These are phyloP conservation scores for Coleophoma cylindrospora DNA, from an alignment of 2,329 filamentous ascomycete genomes.

Conservation along the genomic window DNA sequence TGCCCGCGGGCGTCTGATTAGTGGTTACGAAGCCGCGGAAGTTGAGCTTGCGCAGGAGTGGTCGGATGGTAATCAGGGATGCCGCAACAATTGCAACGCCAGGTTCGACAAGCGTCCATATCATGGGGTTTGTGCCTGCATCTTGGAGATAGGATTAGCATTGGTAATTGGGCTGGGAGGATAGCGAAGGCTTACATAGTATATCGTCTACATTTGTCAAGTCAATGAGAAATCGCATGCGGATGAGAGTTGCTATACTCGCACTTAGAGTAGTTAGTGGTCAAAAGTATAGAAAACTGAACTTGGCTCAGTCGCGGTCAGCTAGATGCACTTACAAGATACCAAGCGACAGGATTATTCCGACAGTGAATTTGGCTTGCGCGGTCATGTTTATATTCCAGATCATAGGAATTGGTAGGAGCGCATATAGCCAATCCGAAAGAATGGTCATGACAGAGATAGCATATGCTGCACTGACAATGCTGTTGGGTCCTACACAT, in stretches of 20 bases:
- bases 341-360: conserved; percentile 11
- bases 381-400: conserved; percentile 34
- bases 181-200: conserved; percentile 3
- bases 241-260: conserved; percentile 48
- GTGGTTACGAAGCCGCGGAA: conserved; percentile 6
- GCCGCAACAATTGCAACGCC: conserved; percentile 50
- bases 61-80: conserved; percentile 48
- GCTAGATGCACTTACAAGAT: conserved; percentile 8
- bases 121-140: conserved; percentile 45
- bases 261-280: conserved; percentile 32
- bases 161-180: neutral
- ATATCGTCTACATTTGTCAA: conserved; percentile 6
- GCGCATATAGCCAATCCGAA: conserved; percentile 41
- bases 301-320: too few relatives aligned
- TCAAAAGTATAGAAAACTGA: neutral
- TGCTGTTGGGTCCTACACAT: conserved; percentile 4
- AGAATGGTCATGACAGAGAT: conserved; percentile 40
- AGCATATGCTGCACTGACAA: conserved; percentile 14
- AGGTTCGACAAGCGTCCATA: conserved; percentile 53
- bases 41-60: conserved; percentile 36
- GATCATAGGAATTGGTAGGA: conserved; percentile 36
- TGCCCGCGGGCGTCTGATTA: too few relatives aligned
- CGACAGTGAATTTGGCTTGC: conserved; percentile 32
- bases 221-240: conserved; percentile 28
- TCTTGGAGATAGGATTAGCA: conserved; percentile 1